Evolutionary conservation across 1,139 yeast genomes (phyloP).

Genomic region (Pichia sp.): DNA sequence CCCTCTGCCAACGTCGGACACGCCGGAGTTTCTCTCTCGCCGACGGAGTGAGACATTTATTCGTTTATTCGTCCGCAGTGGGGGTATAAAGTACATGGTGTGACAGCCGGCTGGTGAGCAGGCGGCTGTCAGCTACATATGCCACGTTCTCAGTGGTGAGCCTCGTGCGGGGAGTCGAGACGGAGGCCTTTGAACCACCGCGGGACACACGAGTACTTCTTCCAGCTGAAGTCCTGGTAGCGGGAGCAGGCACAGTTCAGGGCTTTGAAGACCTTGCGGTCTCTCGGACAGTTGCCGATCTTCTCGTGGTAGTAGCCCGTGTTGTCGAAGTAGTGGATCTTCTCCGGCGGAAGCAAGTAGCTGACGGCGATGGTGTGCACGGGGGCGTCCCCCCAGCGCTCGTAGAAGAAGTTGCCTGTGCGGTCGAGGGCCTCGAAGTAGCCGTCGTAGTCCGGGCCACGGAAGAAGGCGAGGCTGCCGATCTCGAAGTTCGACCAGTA

Average conservation of each 20-base stretch:
- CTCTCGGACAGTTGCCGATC: slow-evolving; percentile 70
- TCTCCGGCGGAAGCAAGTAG: slow-evolving; percentile 50
- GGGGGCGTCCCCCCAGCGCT: slow-evolving; percentile 97
- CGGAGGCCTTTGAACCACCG: slow-evolving; percentile 22
- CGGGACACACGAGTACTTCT: slow-evolving; percentile 30
- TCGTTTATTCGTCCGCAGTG: no score
- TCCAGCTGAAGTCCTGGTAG: slow-evolving; percentile 26
- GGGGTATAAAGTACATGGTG: no score
- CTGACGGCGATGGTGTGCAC: slow-evolving; percentile 83
- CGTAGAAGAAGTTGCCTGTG: slow-evolving; percentile 87
- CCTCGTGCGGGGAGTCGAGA: slow-evolving; percentile 7
- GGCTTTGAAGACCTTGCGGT: slow-evolving; percentile 14
- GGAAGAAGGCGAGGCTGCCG: slow-evolving; percentile 73
- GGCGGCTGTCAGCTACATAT: no score
- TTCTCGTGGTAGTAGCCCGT: slow-evolving; percentile 84
- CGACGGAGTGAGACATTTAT: background rate
- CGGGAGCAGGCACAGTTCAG: slow-evolving; percentile 26
- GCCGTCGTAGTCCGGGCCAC: slow-evolving; percentile 58
- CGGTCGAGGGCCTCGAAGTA: slow-evolving; percentile 71
- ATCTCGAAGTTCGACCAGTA: slow-evolving; percentile 94
- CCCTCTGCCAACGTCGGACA: background rate
- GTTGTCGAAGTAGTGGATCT: slow-evolving; percentile 75
- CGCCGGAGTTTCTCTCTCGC: slow-evolving; percentile 1
- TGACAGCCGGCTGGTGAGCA: no score
- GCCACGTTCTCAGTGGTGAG: slow-evolving; percentile 3